Conservation (phyloP, 441 rosid species). For the Metrosideros polymorpha region DNA sequence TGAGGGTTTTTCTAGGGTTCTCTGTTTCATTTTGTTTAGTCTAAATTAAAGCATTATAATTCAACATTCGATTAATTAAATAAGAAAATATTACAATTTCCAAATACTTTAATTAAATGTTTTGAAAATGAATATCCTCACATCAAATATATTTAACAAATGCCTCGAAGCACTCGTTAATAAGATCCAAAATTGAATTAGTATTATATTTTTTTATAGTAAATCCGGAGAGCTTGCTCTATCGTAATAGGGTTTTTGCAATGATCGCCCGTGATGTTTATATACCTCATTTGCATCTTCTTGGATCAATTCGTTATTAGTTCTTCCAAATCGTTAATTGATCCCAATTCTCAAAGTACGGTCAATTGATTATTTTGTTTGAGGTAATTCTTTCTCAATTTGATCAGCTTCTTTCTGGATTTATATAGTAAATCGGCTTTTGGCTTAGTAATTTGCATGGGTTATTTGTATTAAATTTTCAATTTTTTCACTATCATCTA, state of each 20-base stretch:
- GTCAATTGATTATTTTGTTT: neutral
- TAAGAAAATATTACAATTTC: neutral
- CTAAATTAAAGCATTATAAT: neutral
- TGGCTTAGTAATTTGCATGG: neutral
- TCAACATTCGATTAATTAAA: neutral
- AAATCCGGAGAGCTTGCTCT: neutral
- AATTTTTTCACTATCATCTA: neutral
- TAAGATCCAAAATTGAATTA: neutral
- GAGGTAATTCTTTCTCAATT: neutral
- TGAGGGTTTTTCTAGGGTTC: neutral
- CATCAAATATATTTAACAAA: neutral
- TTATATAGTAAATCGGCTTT: neutral
- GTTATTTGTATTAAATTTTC: neutral
- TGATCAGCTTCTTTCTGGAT: neutral
- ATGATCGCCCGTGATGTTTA: neutral
- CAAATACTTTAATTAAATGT: neutral
- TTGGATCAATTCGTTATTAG: neutral
- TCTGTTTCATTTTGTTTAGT: neutral
- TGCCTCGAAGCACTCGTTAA: neutral
- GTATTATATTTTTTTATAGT: neutral
- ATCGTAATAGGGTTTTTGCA: neutral
- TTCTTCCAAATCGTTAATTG: neutral
- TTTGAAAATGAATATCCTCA: neutral
- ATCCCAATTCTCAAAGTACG: neutral
- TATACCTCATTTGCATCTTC: neutral